A percentile compares a stretch with the other conserved stretches of the same genome.
Conservation (phyloP, 2,329 filamentous ascomycete species). For the Claviceps sp. region DNA sequence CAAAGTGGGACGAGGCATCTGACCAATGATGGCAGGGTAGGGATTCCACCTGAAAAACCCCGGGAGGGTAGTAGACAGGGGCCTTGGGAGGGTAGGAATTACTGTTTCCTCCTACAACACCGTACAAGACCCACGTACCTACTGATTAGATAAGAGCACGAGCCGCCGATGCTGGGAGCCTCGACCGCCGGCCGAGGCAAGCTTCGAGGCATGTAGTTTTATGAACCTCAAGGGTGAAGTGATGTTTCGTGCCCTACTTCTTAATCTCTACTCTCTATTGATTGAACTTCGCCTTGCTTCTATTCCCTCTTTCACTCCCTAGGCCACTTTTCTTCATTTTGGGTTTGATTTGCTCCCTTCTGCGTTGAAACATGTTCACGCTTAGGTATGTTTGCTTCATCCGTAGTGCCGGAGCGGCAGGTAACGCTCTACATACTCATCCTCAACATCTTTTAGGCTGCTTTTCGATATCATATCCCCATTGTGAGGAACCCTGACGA, state of each 20-base stretch:
- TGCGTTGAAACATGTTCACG: too few species aligned
- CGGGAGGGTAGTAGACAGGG: too few species aligned
- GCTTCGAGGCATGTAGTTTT: not conserved
- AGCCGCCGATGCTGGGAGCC: not conserved
- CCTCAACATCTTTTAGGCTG: not conserved
- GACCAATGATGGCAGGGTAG: too few species aligned
- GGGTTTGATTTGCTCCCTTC: too few species aligned
- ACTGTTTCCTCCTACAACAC: too few species aligned
- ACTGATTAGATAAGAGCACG: slow-evolving; percentile 3
- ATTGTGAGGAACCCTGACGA: not conserved
- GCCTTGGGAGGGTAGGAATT: too few species aligned
- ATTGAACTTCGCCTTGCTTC: not conserved
- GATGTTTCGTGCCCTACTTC: not conserved
- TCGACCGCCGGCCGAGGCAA: not conserved
- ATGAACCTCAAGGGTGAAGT: not conserved
- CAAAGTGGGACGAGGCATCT: too few species aligned
- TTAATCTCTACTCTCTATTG: not conserved
- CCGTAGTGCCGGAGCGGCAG: not conserved
- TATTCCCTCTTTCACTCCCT: not conserved
- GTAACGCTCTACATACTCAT: not conserved
- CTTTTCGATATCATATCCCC: not conserved
- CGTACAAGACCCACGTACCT: not conserved
- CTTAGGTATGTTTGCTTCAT: not conserved
- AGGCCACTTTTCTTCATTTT: not conserved
- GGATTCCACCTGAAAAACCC: too few species aligned